Base-by-base conservation (phyloP, 176 grass and related monocot genomes). In the Chloris gayana region DNA sequence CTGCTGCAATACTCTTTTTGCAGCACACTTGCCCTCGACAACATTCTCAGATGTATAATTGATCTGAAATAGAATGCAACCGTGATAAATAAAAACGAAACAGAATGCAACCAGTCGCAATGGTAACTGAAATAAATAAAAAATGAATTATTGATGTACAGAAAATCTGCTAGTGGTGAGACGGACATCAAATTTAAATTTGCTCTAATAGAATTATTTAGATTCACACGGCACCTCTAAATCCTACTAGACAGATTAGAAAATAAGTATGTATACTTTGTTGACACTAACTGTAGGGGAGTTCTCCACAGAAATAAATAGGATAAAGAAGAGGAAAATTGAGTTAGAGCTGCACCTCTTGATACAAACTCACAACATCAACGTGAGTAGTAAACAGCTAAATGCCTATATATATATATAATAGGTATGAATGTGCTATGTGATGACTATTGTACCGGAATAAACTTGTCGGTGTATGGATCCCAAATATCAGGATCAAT, bases 401-500 rank as follows among this genome's bases (percentile, higher is more conserved):
- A 38, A 70, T 54, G 69, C n/a, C 57, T 64, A 74, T 66, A 14
- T 47, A 73, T 14, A 85, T 30, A 79, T 62, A 2, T 0, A n/a
- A n/a, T n/a, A n/a, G n/a, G n/a, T n/a, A 64, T 61, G 49, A 69
- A 38, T 77, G 66, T 65, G 76, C 25, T 59, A 21, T 1, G 17
- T 41, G 46, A 39, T 59, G 38, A 32, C 58, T 30, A 68, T 14
- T 26, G 12, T 91, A 94, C 92, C 80, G 84, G 92, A 56, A 94
- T 89, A 72, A 76, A 89, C 1, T 64, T 71, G 60, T 94, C 89
- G 0, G 74, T 91, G 69, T 72, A 94, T 31, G 92, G 86, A 87
- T 94, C 89, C 92, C 89, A 94, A 63, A 94, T 94, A 74, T 94
- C 84, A 81, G 58, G 84, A 91, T 91, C 92, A 64, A 94, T 94